Conservation (phyloP, 192 early-diverging fungal genomes). For the Dispira simplex region DNA sequence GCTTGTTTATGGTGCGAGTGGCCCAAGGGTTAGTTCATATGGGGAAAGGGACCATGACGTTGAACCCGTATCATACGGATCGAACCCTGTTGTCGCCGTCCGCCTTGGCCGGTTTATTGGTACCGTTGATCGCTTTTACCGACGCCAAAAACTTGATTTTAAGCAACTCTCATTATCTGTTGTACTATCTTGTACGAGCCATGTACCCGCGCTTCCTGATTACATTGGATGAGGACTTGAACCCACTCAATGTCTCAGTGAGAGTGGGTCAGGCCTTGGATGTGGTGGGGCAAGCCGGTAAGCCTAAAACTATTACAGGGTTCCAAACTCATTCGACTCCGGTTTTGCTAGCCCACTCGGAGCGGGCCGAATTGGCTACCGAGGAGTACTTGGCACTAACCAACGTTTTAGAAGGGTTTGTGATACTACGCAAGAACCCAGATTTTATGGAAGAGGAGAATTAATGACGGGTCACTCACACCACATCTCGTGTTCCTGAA, state of each 20-base stretch:
- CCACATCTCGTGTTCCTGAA: too few species aligned
- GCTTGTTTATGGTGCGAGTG: conserved; percentile 37
- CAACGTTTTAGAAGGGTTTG: conserved; percentile 87
- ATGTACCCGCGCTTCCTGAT: conserved; percentile 99
- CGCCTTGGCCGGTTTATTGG: conserved; percentile 71
- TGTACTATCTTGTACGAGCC: conserved; percentile 84
- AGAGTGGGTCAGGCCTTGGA: conserved; percentile 99
- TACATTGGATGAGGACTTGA: conserved; percentile 83
- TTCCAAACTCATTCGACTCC: conserved; percentile 98
- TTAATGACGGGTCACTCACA: too few species aligned
- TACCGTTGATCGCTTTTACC: conserved; percentile 81
- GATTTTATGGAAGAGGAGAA: conserved; percentile 58
- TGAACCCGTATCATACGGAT: conserved; percentile 92
- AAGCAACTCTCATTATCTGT: conserved; percentile 78
- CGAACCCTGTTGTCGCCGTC: conserved; percentile 83
- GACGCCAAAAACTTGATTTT: conserved; percentile 84
- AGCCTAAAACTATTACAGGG: conserved; percentile 97
- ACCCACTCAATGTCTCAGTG: conserved; percentile 66
- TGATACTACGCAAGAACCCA: conserved; percentile 88
- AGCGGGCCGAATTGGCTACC: conserved; percentile 94
- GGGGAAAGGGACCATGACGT: conserved; percentile 97
- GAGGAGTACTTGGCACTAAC: conserved; percentile 88
- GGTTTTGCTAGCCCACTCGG: conserved; percentile 86
- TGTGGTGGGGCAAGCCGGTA: conserved; percentile 94
- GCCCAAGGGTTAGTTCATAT: conserved; percentile 47